Base-by-base conservation (phyloP, 495 filamentous ascomycete genomes). In the Penicillium flavigenum region DNA sequence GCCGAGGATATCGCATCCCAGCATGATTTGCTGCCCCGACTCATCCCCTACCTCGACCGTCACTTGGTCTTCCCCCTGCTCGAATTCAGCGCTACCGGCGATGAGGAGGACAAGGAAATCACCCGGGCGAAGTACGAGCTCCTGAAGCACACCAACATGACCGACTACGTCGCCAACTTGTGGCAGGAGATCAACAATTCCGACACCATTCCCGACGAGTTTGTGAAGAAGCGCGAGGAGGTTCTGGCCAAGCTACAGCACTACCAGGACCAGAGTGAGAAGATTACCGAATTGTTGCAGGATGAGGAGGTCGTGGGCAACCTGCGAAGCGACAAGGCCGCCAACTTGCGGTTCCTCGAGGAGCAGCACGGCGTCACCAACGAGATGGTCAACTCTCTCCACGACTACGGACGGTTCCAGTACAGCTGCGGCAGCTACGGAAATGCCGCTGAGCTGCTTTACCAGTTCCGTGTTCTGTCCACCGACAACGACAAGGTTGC, bases 401-500 rank as follows among this genome's bases (percentile, higher is more conserved):
- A 90, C 75, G 91, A 96, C 67, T 95, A 88, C 67, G 95, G 94
- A 61, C 88, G 90, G 62, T 95, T 96, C 73, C 92, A 96, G 75
- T 98, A 96, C 78, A 92, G 86, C 79, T 96, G 91, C 70, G 95
- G 93, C 58, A 91, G 88, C 74, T 98, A 98, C 71, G 83, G 71
- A 44, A 86, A 87, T 64, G 95, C 95, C 19, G 84, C 90, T 36
- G 92, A 96, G 64, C 75, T 94, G 41, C 84, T 98, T 32, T 96
- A 96, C 76, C 90, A 92, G 67, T 98, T 96, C 83, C 89, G 95
- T 72, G 88, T 98, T 48, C 87, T 98, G 58, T 96, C 91, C 51
- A 97, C 92, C 63, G 93, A 98, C 75, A 95, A 93, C 76, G 94
- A 97, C 81, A 96, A 95, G 79, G 92, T 96, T 47, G 81, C 89